Conservation (phyloP, 371 early-diverging fungal genomes). For the Mortierella sp. region DNA sequence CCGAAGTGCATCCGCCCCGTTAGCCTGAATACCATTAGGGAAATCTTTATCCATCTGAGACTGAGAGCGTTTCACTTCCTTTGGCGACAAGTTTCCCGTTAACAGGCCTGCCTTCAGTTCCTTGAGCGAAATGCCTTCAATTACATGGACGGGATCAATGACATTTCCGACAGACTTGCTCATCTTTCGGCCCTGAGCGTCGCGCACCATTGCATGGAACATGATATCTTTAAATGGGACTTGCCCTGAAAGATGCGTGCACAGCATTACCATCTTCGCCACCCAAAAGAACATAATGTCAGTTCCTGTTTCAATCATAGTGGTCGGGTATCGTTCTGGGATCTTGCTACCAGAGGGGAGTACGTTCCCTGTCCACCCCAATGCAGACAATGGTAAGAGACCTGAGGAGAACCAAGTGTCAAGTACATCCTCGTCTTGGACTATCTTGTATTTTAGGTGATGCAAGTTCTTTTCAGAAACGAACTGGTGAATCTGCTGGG, state of each 20-base stretch:
- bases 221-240: constrained; percentile 90
- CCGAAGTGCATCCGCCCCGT: constrained; percentile 98
- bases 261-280: constrained; percentile 99
- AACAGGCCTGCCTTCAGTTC: constrained; percentile 76
- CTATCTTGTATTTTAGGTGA: constrained; percentile 42
- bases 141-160: constrained; percentile 97
- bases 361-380: constrained; percentile 70
- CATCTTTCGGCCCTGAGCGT: constrained; percentile 99
- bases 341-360: constrained; percentile 58
- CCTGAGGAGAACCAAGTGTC: constrained; percentile 99
- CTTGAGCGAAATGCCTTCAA: constrained; percentile 84
- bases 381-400: constrained; percentile 95
- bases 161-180: constrained; percentile 98
- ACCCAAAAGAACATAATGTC: constrained; percentile 99
- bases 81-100: constrained; percentile 83
- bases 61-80: constrained; percentile 81
- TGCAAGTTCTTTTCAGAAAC: constrained; percentile 19
- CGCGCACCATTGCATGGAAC: constrained; percentile 91
- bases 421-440: constrained; percentile 97
- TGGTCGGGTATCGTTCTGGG: constrained; percentile 79
- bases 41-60: constrained; percentile 85
- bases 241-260: constrained; percentile 86
- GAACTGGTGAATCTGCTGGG: constrained; percentile 41
- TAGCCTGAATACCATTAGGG: constrained; percentile 95
- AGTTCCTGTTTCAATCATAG: constrained; percentile 97